Base-by-base conservation (phyloP, 495 filamentous ascomycete species). In the Annulohypoxylon bovei region DNA sequence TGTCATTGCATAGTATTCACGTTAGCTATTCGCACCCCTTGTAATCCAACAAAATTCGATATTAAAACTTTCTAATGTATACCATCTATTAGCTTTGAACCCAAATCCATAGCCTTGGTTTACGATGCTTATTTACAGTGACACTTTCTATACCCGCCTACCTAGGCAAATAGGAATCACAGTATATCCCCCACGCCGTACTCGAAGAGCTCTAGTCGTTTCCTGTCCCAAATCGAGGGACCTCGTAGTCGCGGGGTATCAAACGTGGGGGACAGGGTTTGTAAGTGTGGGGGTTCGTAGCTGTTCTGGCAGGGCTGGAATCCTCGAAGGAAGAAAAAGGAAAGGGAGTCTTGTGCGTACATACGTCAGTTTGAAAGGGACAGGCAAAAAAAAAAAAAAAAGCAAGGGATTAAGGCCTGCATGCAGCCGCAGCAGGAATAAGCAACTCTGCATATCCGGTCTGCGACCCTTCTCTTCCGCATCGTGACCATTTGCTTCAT, bases 381-480 rank as follows among this genome's bases (percentile, higher is more conserved):
- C 8, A 27, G 25, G 46, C 12, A 37, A 56, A 39, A 53, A 20
- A 14, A 33, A 49, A 27, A 49, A 33, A 9, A 53, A 50, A 44
- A 52, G 50, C 33, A 53, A 52, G 12, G 28, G 25, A 1, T 27
- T 27, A 40, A 9, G 42, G 22, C 35, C 46, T 62, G 50, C 57
- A 71, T 66, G 33, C 58, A 44, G 32, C 16, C 53, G 54, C 60
- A n/a, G 59, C 18, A 67, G 63, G 58, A 59, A 63, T 20, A 67
- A 58, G 57, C 52, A 62, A 52, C 27, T 56, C 12, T 71, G 63
- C 68, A 57, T 71, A 65, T 28, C 68, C 63, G 63, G 39, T 16
- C 62, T 56, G 6, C 47, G 46, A 50, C 60, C 33, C 40, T 23
- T 27, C 32, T 14, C 27, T 54, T 27, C 37, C 33, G 58, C 44